Evolutionary conservation across 2,329 filamentous ascomycete genomes (phyloP).

Genomic region (Aureobasidium subglaciale): DNA sequence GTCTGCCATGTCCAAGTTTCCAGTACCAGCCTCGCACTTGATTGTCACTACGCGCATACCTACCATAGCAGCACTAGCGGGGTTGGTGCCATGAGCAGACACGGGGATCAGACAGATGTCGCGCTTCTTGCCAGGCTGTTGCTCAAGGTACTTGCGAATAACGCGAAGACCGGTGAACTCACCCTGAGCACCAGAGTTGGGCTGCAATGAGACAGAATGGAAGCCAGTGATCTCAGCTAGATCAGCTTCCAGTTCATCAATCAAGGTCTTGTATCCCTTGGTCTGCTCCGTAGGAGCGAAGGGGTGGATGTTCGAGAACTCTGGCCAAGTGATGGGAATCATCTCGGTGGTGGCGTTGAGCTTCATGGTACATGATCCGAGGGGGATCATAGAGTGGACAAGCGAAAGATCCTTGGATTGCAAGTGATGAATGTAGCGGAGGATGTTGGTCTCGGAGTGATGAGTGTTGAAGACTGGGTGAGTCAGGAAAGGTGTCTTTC

Average conservation of each 20-base stretch:
- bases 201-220: conserved; percentile 81
- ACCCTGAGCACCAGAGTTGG: conserved; percentile 92
- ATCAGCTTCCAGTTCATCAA: conserved; percentile 66
- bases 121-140: conserved; percentile 59
- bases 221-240: conserved; percentile 81
- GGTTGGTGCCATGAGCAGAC: conserved; percentile 93
- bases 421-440: conserved; percentile 88
- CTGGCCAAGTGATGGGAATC: conserved; percentile 71
- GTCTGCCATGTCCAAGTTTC: conserved; percentile 82
- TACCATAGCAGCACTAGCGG: conserved; percentile 89
- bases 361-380: conserved; percentile 98
- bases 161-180: conserved; percentile 86
- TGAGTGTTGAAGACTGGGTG: conserved; percentile 93
- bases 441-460: conserved; percentile 88
- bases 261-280: conserved; percentile 62
- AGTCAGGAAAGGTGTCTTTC: conserved; percentile 70
- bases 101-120: conserved; percentile 93
- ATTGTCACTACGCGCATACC: conserved; percentile 90
- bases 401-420: conserved; percentile 92
- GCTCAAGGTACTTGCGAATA: conserved; percentile 77
- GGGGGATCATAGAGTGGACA: conserved; percentile 94
- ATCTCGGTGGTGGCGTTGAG: conserved; percentile 91
- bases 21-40: conserved; percentile 81
- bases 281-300: conserved; percentile 60
- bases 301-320: conserved; percentile 75